Percentiles rank a stretch among this genome's conserved stretches.
Evolutionary conservation across 1,284 basidiomycete genomes (phyloP).

Genomic region (Pseudozyma sp.): DNA sequence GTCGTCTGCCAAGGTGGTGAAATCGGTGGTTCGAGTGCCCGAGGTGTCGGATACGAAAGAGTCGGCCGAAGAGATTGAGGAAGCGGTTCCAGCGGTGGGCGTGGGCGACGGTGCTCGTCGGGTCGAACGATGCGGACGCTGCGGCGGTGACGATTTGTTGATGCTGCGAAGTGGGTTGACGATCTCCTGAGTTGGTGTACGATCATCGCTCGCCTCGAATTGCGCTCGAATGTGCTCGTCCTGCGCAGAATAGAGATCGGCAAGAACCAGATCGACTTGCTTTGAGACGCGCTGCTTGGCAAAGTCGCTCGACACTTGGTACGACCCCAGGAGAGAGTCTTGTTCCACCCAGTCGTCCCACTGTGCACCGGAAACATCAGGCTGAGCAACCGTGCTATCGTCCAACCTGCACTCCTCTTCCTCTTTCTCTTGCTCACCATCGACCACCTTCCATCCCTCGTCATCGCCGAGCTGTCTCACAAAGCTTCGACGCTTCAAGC

Average conservation of each 20-base stretch:
- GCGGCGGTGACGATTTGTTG: not conserved
- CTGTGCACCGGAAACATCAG: not conserved
- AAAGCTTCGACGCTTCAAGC: constrained; percentile 13
- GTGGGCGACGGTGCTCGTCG: not conserved
- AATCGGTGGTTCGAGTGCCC: not conserved
- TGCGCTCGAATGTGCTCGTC: not conserved
- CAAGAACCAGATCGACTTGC: constrained; percentile 21
- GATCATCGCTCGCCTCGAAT: not conserved
- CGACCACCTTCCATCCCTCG: constrained; percentile 28
- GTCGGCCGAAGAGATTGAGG: constrained; percentile 13
- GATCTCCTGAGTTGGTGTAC: constrained; percentile 15
- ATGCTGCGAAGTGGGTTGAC: not conserved
- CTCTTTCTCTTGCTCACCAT: not conserved
- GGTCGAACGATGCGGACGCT: not conserved
- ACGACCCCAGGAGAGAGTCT: not conserved
- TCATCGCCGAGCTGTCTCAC: constrained; percentile 6
- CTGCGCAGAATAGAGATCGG: constrained; percentile 18
- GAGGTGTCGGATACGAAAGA: constrained; percentile 9
- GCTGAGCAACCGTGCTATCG: constrained; percentile 11
- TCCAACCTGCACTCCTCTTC: constrained; percentile 7
- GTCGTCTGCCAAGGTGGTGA: constrained; percentile 1
- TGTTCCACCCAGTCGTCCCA: constrained; percentile 22
- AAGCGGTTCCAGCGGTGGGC: not conserved
- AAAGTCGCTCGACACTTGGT: not conserved
- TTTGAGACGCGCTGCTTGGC: constrained; percentile 7